phyloP scores from a whole-genome alignment of 345 rosid species.

The Erodium maritimum region DNA sequence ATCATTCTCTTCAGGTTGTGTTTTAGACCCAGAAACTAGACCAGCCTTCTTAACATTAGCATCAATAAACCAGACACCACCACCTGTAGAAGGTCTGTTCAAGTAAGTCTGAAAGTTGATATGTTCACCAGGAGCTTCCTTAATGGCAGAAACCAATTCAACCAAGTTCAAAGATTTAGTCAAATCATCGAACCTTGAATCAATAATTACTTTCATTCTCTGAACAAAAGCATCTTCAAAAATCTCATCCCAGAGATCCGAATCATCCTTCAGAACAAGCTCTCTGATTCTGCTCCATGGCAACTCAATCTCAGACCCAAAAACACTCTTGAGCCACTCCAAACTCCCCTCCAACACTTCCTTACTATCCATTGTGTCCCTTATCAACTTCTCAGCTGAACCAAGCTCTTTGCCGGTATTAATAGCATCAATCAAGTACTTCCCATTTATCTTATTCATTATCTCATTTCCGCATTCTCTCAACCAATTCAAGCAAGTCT shows the following conservation, averaged over 20 bases:
- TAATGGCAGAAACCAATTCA: slow-evolving; percentile 35
- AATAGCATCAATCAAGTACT: slow-evolving; percentile 53
- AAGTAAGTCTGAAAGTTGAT: slow-evolving; percentile 66
- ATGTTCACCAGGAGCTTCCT: slow-evolving; percentile 34
- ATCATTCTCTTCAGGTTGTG: slow-evolving; percentile 49
- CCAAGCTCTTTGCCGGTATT: slow-evolving; percentile 66
- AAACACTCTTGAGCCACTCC: slow-evolving; percentile 89
- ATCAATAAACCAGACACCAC: slow-evolving; percentile 94
- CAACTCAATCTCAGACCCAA: slow-evolving; percentile 89
- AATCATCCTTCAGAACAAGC: slow-evolving; percentile 76
- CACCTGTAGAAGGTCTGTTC: slow-evolving; percentile 76
- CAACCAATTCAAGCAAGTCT: slow-evolving; percentile 70
- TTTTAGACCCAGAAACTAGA: slow-evolving; percentile 31
- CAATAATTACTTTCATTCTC: slow-evolving; percentile 73
- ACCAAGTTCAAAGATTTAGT: slow-evolving; percentile 39
- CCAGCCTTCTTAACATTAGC: slow-evolving; percentile 48
- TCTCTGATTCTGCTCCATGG: slow-evolving; percentile 95
- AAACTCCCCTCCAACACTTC: slow-evolving; percentile 76
- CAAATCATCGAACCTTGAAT: slow-evolving; percentile 56
- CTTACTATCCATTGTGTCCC: slow-evolving; percentile 78
- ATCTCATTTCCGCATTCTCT: slow-evolving; percentile 56
- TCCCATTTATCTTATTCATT: slow-evolving; percentile 51
- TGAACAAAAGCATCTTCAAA: slow-evolving; percentile 85
- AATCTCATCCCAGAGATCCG: slow-evolving; percentile 94
- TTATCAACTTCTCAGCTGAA: slow-evolving; percentile 59